These are phyloP conservation scores for Fraxinus pennsylvanica DNA, from an alignment of 257 asterid species.

Conservation along the genomic window DNA sequence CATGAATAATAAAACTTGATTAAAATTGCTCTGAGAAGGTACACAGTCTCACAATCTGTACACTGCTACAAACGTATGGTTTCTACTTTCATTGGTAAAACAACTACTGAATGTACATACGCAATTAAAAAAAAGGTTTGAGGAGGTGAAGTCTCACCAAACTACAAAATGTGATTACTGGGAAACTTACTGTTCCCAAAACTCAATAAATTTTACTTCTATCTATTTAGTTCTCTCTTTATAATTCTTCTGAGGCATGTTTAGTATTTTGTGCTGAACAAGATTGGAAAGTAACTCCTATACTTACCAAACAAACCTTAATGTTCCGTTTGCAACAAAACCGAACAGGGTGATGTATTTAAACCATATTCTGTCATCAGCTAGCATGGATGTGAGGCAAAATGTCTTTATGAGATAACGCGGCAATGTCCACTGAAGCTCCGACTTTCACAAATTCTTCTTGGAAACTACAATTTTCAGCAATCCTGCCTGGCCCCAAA, in stretches of 20 bases:
- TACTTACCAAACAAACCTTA: neutral
- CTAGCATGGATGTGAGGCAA: neutral
- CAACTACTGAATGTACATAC: neutral
- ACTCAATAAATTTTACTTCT: slow-evolving; percentile 9
- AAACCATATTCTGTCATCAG: neutral
- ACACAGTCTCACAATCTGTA: neutral
- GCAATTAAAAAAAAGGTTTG: neutral
- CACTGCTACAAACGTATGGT: slow-evolving; percentile 1
- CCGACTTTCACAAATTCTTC: neutral
- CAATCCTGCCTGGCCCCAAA: neutral
- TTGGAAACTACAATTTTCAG: neutral
- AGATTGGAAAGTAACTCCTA: neutral
- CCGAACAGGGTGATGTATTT: neutral
- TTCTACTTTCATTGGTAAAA: neutral
- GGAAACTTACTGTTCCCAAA: slow-evolving; percentile 13
- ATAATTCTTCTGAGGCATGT: neutral
- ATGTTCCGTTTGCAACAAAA: neutral
- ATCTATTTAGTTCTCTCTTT: slow-evolving; percentile 6
- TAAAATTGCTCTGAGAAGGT: no score
- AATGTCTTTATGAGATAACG: neutral
- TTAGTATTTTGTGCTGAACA: neutral
- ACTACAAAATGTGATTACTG: slow-evolving; percentile 40
- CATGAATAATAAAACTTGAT: no score
- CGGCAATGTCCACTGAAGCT: neutral
- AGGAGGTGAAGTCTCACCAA: slow-evolving; percentile 23